phyloP scores from a whole-genome alignment of 306 rosid genomes.

The Dryas octopetala region DNA sequence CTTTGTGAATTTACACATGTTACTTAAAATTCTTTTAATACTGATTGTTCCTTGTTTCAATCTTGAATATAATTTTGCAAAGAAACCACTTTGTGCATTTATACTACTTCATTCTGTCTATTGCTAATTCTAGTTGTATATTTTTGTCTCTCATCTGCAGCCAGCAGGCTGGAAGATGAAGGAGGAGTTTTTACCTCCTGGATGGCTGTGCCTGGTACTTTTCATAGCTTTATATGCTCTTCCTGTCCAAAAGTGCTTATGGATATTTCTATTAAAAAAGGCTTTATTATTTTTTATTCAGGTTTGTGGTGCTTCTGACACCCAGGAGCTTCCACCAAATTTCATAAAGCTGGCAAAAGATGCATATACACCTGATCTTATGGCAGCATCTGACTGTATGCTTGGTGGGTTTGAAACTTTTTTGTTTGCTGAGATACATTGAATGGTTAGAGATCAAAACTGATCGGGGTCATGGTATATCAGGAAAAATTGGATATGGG shows the following conservation, averaged over 20 bases:
- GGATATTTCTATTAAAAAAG: background rate
- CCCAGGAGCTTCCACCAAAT: conserved; percentile 74
- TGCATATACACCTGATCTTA: conserved; percentile 91
- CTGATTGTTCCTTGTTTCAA: background rate
- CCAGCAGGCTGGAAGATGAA: conserved; percentile 92
- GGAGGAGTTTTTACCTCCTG: conserved; percentile 87
- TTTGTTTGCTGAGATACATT: conserved; percentile 22
- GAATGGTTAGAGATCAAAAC: conserved; percentile 9
- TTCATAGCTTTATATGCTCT: conserved; percentile 15
- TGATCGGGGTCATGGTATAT: conserved; percentile 18
- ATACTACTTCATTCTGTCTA: background rate
- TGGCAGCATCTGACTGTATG: conserved; percentile 97
- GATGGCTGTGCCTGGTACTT: conserved; percentile 91
- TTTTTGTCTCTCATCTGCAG: conserved; percentile 51
- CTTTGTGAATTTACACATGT: background rate
- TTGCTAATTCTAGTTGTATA: conserved; percentile 10
- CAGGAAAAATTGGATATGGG: conserved; percentile 99
- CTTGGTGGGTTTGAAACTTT: conserved; percentile 61
- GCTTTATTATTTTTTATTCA: conserved; percentile 32
- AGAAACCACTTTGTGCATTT: background rate
- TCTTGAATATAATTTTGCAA: background rate
- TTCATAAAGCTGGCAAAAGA: conserved; percentile 69
- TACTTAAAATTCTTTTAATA: background rate
- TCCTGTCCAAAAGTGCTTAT: conserved; percentile 13
- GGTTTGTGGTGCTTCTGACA: conserved; percentile 95